These are phyloP conservation scores for Lanmaoa pseudosensibilis DNA, from an alignment of 768 basidiomycete species.

Conservation along the genomic window DNA sequence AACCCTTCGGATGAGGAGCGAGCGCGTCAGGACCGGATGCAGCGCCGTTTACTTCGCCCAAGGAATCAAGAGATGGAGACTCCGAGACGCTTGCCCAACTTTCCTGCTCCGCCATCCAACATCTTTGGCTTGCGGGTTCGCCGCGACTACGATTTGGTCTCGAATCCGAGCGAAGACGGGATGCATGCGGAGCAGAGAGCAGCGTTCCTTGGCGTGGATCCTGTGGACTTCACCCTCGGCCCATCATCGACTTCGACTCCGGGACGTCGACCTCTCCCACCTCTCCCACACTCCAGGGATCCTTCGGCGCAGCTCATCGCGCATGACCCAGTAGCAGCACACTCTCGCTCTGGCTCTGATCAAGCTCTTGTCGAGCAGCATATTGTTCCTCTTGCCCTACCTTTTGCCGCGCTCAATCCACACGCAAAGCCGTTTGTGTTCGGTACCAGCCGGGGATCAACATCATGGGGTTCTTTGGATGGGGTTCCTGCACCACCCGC, in stretches of 20 bases:
- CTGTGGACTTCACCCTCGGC: constrained; percentile 45
- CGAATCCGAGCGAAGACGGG: constrained; percentile 85
- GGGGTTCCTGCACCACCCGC: constrained; percentile 35
- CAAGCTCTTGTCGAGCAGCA: constrained; percentile 38
- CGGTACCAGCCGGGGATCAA: constrained; percentile 43
- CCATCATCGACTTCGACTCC: constrained; percentile 45
- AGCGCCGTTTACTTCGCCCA: constrained; percentile 57
- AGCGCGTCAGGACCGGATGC: constrained; percentile 64
- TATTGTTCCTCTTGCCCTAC: constrained; percentile 16
- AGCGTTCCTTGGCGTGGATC: constrained; percentile 45
- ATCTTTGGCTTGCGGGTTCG: constrained; percentile 40
- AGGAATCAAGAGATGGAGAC: constrained; percentile 52
- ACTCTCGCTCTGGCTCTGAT: constrained; percentile 53
- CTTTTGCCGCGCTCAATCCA: constrained; percentile 58
- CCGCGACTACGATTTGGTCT: constrained; percentile 70
- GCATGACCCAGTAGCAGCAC: constrained; percentile 62
- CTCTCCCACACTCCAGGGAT: constrained; percentile 63
- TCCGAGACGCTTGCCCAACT: constrained; percentile 74
- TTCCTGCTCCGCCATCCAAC: constrained; percentile 72
- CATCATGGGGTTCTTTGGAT: constrained; percentile 35
- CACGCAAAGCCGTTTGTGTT: constrained; percentile 85
- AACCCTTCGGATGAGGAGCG: constrained; percentile 91
- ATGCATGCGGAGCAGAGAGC: constrained; percentile 35
- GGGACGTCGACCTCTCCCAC: constrained; percentile 53
- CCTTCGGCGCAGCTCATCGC: constrained; percentile 60